Evolutionary conservation across 495 filamentous ascomycete genomes (phyloP).

Genomic region (Hypoxylon subgilvum): DNA sequence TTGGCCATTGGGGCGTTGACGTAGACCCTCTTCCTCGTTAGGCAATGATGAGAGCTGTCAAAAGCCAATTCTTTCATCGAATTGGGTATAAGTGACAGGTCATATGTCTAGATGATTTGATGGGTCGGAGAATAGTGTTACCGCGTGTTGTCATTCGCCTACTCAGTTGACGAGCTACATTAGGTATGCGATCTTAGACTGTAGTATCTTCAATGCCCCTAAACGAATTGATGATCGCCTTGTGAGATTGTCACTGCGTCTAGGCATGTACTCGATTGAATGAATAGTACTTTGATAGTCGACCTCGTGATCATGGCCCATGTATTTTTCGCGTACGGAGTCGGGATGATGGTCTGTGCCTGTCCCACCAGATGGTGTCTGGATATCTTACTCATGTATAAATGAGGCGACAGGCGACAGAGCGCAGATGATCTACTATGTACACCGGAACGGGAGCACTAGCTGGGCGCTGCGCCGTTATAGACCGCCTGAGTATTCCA

Average conservation of each 20-base stretch:
- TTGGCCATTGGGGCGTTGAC: background rate
- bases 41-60: conserved; percentile 2
- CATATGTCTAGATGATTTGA: conserved; percentile 3
- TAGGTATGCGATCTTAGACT: conserved; percentile 20
- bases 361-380: conserved; percentile 22
- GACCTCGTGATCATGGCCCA: too few species aligned
- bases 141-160: conserved; percentile 20
- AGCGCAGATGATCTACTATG: conserved; percentile 28
- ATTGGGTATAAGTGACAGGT: conserved; percentile 5
- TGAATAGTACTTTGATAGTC: too few species aligned
- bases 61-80: background rate
- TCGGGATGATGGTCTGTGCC: conserved; percentile 31
- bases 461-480: conserved; percentile 21
- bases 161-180: conserved; percentile 22
- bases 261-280: background rate
- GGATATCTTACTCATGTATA: conserved; percentile 17
- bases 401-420: conserved; percentile 16
- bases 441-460: conserved; percentile 34
- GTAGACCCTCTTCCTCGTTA: background rate
- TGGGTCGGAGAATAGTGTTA: conserved; percentile 3
- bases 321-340: conserved; percentile 4
- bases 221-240: conserved; percentile 12
- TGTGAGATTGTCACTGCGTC: conserved; percentile 18
- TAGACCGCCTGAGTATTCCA: conserved; percentile 18
- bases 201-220: conserved; percentile 18